Conservation (phyloP, 805 yeast species). For the Kuraishia capsulata region DNA sequence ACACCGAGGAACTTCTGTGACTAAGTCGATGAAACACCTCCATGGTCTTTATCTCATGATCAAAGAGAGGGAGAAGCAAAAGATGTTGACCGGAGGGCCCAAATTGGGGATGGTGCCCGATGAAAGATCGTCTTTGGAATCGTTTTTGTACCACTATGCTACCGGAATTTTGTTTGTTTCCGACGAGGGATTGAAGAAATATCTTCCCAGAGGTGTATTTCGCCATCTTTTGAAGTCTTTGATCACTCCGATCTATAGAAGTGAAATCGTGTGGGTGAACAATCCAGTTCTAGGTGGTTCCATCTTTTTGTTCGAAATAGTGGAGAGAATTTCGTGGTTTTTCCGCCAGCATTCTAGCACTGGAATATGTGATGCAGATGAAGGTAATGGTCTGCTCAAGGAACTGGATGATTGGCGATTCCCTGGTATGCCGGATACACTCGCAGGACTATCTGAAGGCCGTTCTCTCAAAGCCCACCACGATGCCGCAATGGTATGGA, state of each 20-base stretch:
- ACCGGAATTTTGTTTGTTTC: background rate
- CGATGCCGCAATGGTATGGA: too few species aligned
- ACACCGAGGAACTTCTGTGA: background rate
- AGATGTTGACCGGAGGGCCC: background rate
- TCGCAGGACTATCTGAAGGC: too few species aligned
- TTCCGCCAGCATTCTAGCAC: background rate
- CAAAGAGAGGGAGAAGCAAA: background rate
- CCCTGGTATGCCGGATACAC: too few species aligned
- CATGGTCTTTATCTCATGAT: background rate
- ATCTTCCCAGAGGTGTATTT: background rate
- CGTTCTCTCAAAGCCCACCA: too few species aligned
- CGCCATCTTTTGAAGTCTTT: background rate
- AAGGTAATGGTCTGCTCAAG: background rate
- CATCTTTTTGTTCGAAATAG: background rate
- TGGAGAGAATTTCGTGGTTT: background rate
- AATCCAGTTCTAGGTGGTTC: background rate
- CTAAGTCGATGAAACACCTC: background rate
- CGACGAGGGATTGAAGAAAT: background rate
- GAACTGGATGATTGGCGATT: background rate
- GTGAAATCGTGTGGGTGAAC: background rate
- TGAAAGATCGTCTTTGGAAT: background rate
- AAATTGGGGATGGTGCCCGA: background rate
- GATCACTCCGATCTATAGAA: background rate
- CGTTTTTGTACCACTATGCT: background rate
- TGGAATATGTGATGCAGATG: background rate